Conservation (phyloP, 306 rosid species). For the Begonia peltatifolia region DNA sequence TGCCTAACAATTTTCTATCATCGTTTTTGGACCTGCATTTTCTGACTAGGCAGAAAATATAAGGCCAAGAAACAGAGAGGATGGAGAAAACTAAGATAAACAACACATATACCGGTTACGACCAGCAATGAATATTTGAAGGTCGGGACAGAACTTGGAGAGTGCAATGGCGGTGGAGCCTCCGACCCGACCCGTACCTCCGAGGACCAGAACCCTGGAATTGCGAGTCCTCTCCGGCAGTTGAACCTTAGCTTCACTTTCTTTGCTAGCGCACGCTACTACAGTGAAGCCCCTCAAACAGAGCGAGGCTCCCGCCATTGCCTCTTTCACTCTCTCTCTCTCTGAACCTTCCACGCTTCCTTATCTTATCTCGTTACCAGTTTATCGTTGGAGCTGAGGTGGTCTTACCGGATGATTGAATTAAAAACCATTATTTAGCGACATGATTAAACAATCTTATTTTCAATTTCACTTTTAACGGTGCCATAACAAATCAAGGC, state of each 20-base stretch:
- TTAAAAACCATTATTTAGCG: too few species aligned
- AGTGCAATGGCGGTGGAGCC: slow-evolving; percentile 80
- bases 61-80: too few species aligned
- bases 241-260: slow-evolving; percentile 14
- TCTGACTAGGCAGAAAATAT: too few species aligned
- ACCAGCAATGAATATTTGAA: slow-evolving; percentile 52
- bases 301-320: slow-evolving; percentile 26
- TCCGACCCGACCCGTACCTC: slow-evolving; percentile 94
- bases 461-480: too few species aligned
- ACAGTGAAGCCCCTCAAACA: slow-evolving; percentile 18
- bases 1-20: too few species aligned
- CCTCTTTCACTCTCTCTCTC: background rate
- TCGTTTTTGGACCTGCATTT: too few species aligned
- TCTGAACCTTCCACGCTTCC: background rate
- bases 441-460: background rate
- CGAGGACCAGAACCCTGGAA: slow-evolving; percentile 63
- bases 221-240: slow-evolving; percentile 43
- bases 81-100: background rate
- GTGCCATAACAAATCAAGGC: too few species aligned
- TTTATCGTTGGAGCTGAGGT: slow-evolving; percentile 17
- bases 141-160: slow-evolving; percentile 60
- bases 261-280: slow-evolving; percentile 12
- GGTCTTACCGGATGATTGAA: slow-evolving; percentile 7
- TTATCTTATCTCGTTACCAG: slow-evolving; percentile 6
- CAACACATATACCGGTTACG: slow-evolving; percentile 43